Percentiles rank a stretch among this genome's conserved stretches.
phyloP scores from a whole-genome alignment of 1,284 basidiomycete genomes.

The Cutaneotrichosporon arboriforme region DNA sequence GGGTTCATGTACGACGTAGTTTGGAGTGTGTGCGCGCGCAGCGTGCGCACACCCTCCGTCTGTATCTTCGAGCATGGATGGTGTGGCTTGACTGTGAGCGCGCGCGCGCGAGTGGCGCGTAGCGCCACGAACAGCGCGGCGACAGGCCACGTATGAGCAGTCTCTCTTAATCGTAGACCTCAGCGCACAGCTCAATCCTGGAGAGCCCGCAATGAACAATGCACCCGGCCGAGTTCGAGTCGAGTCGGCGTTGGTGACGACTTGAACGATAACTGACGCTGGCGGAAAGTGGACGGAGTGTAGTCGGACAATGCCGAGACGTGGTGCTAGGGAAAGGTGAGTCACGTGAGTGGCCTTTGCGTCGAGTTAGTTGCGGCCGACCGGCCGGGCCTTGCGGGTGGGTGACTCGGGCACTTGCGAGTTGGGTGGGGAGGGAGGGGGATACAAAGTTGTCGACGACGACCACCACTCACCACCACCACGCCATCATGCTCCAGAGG shows the following conservation, averaged over 20 bases:
- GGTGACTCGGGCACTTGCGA: conserved; percentile 15
- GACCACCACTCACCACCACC: background rate
- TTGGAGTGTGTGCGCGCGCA: no score
- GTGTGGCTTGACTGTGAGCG: background rate
- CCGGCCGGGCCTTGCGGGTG: background rate
- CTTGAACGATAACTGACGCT: no score
- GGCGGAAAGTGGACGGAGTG: background rate
- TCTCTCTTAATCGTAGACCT: no score
- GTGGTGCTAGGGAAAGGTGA: background rate
- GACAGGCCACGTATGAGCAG: no score
- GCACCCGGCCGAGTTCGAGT: no score
- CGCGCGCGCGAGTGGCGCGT: no score
- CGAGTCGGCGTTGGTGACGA: conserved; percentile 1
- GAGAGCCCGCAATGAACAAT: no score
- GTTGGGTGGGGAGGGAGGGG: conserved; percentile 50
- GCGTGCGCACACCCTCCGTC: background rate
- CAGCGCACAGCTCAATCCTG: no score
- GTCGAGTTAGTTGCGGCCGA: background rate
- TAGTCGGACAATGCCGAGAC: no score
- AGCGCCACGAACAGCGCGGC: no score
- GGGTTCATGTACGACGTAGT: conserved; percentile 10
- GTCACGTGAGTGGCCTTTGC: background rate
- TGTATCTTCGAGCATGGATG: conserved; percentile 14
- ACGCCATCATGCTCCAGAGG: conserved; percentile 2
- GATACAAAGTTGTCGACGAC: background rate